These are phyloP conservation scores for Pseudopediastrum boryanum DNA, from an alignment of 139 green algal species.

Conservation along the genomic window DNA sequence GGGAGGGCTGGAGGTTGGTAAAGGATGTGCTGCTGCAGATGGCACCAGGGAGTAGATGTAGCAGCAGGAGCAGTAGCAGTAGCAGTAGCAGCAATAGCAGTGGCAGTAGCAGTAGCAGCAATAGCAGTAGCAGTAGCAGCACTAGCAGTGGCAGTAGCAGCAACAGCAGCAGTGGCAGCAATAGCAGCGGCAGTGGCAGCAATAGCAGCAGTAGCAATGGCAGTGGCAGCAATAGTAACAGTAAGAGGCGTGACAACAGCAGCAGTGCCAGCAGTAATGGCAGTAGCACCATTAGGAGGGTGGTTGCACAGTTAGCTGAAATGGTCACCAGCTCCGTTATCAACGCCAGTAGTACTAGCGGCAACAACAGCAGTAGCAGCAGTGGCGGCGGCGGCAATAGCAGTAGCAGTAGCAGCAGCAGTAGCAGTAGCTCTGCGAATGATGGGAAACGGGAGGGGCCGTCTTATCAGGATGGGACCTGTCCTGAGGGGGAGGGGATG, in stretches of 20 bases:
- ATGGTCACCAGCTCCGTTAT: too few relatives aligned
- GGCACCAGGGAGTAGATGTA: not conserved
- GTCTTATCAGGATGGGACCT: too few relatives aligned
- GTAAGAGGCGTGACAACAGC: conserved; percentile 4
- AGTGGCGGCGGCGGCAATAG: not conserved
- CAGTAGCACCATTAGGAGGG: not conserved
- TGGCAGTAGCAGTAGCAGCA: not conserved
- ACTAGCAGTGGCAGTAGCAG: conserved; percentile 5
- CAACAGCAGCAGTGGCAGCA: not conserved
- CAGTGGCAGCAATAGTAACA: not conserved
- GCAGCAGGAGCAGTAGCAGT: not conserved
- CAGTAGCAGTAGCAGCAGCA: not conserved
- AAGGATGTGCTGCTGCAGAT: not conserved
- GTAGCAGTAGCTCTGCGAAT: too few relatives aligned
- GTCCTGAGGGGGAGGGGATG: too few relatives aligned
- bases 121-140: not conserved
- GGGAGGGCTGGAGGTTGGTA: too few relatives aligned
- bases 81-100: not conserved
- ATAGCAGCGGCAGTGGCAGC: not conserved
- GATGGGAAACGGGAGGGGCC: too few relatives aligned
- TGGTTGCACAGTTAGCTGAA: too few relatives aligned
- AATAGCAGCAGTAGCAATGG: not conserved
- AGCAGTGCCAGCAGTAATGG: conserved; percentile 9
- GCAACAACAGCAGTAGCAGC: conserved; percentile 1
- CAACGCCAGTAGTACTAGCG: not conserved